These are phyloP conservation scores for Botrytis fragariae DNA, from an alignment of 2,329 filamentous ascomycete genomes.

Conservation along the genomic window DNA sequence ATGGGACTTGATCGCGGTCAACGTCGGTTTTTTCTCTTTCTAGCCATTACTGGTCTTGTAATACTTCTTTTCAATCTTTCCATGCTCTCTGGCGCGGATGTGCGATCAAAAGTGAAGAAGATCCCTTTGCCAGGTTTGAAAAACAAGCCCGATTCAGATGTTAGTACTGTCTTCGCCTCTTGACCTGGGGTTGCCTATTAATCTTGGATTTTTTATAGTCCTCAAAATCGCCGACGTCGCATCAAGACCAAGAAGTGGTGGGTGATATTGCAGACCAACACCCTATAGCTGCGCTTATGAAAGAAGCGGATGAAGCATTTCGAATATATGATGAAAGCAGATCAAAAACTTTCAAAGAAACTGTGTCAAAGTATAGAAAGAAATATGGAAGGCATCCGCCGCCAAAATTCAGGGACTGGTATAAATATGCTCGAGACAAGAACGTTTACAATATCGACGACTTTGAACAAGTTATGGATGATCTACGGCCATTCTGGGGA, in stretches of 20 bases:
- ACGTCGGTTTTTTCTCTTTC: slow-evolving; percentile 31
- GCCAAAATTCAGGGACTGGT: slow-evolving; percentile 62
- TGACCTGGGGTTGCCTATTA: background rate
- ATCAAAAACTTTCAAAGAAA: slow-evolving; percentile 49
- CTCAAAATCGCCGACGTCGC: slow-evolving; percentile 31
- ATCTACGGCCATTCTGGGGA: slow-evolving; percentile 60
- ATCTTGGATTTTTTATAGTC: slow-evolving; percentile 22
- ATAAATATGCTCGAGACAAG: slow-evolving; percentile 50
- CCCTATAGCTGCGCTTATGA: slow-evolving; percentile 37
- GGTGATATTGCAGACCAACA: slow-evolving; percentile 32
- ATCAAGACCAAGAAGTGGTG: slow-evolving; percentile 30
- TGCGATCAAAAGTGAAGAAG: slow-evolving; percentile 31
- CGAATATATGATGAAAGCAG: slow-evolving; percentile 36
- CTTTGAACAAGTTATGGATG: slow-evolving; percentile 63
- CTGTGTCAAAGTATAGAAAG: slow-evolving; percentile 54
- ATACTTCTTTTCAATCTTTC: slow-evolving; percentile 35
- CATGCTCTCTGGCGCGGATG: slow-evolving; percentile 32
- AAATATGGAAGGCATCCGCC: slow-evolving; percentile 60
- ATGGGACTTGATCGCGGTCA: slow-evolving; percentile 33
- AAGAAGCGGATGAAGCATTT: slow-evolving; percentile 37
- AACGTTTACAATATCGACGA: slow-evolving; percentile 59
- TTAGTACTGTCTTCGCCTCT: slow-evolving; percentile 19
- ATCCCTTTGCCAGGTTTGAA: slow-evolving; percentile 29
- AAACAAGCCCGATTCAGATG: slow-evolving; percentile 22
- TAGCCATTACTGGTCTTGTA: slow-evolving; percentile 27